A percentile compares a stretch with the other conserved stretches of the same genome.
Evolutionary conservation across 2,329 filamentous ascomycete genomes (phyloP).

Genomic region (Stagonosporopsis vannaccii): DNA sequence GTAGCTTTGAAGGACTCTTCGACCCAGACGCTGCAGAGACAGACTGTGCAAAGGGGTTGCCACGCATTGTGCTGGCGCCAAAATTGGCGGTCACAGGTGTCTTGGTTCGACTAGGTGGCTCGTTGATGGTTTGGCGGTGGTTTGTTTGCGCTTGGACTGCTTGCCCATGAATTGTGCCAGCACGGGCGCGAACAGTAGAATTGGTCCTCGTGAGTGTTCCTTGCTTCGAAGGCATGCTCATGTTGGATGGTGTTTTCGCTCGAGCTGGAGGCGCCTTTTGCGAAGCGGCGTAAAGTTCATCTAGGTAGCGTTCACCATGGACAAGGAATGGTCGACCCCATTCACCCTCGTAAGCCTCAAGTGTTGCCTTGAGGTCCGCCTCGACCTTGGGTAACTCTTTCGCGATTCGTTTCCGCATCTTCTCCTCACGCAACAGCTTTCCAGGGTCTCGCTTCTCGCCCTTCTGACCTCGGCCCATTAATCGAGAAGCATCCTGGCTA

Average conservation of each 20-base stretch:
- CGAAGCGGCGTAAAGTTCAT: conserved; percentile 74
- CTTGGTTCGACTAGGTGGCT: conserved; percentile 46
- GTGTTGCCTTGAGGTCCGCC: conserved; percentile 75
- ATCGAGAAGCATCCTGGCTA: conserved; percentile 90
- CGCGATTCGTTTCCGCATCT: conserved; percentile 96
- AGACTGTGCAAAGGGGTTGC: conserved; percentile 48
- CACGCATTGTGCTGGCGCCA: conserved; percentile 43
- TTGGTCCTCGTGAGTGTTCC: conserved; percentile 38
- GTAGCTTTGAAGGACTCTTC: conserved; percentile 72
- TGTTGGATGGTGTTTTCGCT: conserved; percentile 76
- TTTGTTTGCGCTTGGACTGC: conserved; percentile 48
- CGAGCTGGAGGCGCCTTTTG: conserved; percentile 68
- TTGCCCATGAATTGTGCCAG: conserved; percentile 51
- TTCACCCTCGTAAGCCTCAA: conserved; percentile 91
- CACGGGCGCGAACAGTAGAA: conserved; percentile 34
- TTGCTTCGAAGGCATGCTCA: conserved; percentile 41
- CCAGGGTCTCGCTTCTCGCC: conserved; percentile 94
- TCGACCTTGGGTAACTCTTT: conserved; percentile 96
- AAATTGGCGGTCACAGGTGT: conserved; percentile 50
- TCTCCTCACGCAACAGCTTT: conserved; percentile 92
- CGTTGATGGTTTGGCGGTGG: conserved; percentile 13
- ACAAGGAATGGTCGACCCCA: conserved; percentile 93
- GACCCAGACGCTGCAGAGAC: conserved; percentile 39
- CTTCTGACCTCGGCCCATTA: conserved; percentile 90
- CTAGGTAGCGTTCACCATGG: conserved; percentile 88